Conservation (phyloP, 371 early-diverging fungal species). For the Blakeslea trispora region DNA sequence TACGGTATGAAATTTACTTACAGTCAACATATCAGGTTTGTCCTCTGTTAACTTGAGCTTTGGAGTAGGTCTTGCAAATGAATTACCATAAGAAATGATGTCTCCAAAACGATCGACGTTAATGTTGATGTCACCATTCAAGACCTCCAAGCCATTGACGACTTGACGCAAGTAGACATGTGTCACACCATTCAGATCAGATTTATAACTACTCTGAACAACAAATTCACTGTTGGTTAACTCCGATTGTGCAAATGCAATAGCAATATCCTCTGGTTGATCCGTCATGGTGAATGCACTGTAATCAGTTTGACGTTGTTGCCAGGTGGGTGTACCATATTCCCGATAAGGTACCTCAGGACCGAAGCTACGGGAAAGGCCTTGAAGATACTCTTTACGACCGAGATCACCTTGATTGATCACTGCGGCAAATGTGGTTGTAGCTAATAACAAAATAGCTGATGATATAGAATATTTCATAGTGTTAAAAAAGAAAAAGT, state of each 20-base stretch:
- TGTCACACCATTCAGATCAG: conserved; percentile 75
- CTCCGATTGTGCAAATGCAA: conserved; percentile 48
- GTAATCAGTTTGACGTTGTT: conserved; percentile 15
- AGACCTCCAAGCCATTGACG: conserved; percentile 73
- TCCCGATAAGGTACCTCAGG: conserved; percentile 33
- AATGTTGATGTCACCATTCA: conserved; percentile 83
- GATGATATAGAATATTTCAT: conserved; percentile 24
- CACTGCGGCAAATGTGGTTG: conserved; percentile 10
- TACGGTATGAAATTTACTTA: conserved; percentile 10
- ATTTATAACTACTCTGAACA: conserved; percentile 65
- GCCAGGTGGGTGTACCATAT: conserved; percentile 20
- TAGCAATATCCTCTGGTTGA: conserved; percentile 40
- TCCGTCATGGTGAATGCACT: conserved; percentile 15
- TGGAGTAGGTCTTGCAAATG: conserved; percentile 51
- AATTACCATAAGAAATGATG: conserved; percentile 73
- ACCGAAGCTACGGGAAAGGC: conserved; percentile 37
- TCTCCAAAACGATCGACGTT: conserved; percentile 73
- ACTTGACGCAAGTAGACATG: conserved; percentile 82
- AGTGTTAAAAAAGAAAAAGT: neutral
- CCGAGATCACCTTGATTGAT: conserved; percentile 15
- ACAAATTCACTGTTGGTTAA: conserved; percentile 48
- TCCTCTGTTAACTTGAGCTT: conserved; percentile 2
- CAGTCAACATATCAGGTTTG: conserved; percentile 6
- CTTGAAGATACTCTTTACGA: conserved; percentile 23
- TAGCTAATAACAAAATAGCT: conserved; percentile 12